Evolutionary conservation across 768 basidiomycete genomes (phyloP).

Genomic region (Lactifluus pinguis): DNA sequence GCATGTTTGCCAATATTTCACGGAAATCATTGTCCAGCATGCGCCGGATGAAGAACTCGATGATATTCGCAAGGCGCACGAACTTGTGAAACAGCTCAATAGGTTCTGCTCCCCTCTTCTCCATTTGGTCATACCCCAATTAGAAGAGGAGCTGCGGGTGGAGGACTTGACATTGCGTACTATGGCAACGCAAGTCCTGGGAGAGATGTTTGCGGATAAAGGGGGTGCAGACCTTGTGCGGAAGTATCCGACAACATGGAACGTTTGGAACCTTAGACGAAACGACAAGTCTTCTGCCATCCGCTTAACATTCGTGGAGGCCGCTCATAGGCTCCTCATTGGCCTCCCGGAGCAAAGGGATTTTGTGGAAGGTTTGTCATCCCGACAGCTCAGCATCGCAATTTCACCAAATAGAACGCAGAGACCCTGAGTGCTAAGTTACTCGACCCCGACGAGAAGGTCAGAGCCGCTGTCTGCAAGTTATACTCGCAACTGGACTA

Average conservation of each 20-base stretch:
- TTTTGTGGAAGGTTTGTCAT: constrained; percentile 58
- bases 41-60: constrained; percentile 53
- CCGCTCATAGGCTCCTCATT: constrained; percentile 47
- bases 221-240: constrained; percentile 61
- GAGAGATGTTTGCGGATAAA: constrained; percentile 83
- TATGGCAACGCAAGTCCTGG: constrained; percentile 80
- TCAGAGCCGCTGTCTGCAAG: constrained; percentile 77
- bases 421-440: constrained; percentile 58
- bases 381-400: constrained; percentile 1
- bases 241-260: constrained; percentile 83
- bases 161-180: constrained; percentile 62
- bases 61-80: constrained; percentile 70
- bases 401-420: constrained; percentile 21
- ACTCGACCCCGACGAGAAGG: constrained; percentile 83
- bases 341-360: constrained; percentile 60
- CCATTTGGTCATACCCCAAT: constrained; percentile 84
- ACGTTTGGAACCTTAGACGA: constrained; percentile 67
- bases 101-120: constrained; percentile 72
- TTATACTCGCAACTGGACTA: constrained; percentile 81
- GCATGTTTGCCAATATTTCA: constrained; percentile 86
- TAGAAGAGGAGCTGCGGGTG: constrained; percentile 82
- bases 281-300: constrained; percentile 67
- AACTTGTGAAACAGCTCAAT: constrained; percentile 76
- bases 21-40: constrained; percentile 68
- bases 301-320: constrained; percentile 72